Evolutionary conservation across 805 yeast species (phyloP).

Genomic region (Dipodascus albidus): DNA sequence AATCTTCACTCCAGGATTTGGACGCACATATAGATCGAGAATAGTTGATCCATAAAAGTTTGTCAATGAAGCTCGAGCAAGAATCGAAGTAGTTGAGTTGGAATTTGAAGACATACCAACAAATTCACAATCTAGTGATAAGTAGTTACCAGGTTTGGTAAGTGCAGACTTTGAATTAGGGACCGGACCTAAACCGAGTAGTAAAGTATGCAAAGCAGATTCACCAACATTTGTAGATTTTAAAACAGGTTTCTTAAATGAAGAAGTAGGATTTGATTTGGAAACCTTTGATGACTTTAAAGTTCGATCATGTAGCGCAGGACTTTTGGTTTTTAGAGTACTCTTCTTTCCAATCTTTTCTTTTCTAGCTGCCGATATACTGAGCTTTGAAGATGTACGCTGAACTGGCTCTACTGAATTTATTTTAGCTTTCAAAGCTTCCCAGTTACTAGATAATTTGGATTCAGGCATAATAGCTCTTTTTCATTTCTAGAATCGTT

Average conservation of each 20-base stretch:
- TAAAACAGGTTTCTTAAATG: background rate
- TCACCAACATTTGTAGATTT: constrained; percentile 3
- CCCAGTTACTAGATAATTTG: background rate
- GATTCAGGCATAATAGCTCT: background rate
- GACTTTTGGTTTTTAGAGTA: background rate
- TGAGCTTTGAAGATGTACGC: too few relatives aligned
- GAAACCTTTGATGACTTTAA: background rate
- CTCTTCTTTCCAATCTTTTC: too few relatives aligned
- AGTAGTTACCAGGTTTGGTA: constrained; percentile 50
- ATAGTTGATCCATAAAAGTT: constrained; percentile 67
- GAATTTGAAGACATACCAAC: constrained; percentile 84
- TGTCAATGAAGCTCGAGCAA: constrained; percentile 82
- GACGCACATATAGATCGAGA: constrained; percentile 65
- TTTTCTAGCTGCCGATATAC: too few relatives aligned
- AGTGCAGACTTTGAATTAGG: constrained; percentile 7
- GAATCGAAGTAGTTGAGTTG: constrained; percentile 34
- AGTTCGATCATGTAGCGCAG: background rate
- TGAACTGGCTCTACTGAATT: too few relatives aligned
- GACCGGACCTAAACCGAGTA: constrained; percentile 1
- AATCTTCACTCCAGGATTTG: constrained; percentile 45
- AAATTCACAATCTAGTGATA: constrained; percentile 89
- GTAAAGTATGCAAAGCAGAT: background rate
- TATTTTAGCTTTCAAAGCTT: background rate
- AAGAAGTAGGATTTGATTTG: background rate
- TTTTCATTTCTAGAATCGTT: background rate